These are phyloP conservation scores for Jackrogersella multiformis DNA, from an alignment of 495 filamentous ascomycete genomes.

Conservation along the genomic window DNA sequence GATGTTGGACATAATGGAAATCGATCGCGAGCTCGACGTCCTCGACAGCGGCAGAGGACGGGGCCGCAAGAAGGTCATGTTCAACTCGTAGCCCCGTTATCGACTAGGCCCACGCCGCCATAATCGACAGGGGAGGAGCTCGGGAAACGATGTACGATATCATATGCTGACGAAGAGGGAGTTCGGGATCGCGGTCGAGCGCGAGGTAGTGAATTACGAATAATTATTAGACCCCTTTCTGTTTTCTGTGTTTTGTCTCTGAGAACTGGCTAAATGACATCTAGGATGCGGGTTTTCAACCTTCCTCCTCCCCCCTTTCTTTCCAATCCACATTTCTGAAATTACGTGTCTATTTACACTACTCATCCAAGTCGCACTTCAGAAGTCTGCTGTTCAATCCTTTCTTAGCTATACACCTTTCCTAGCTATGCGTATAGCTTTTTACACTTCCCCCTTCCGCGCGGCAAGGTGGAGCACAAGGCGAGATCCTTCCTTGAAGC, in stretches of 20 bases:
- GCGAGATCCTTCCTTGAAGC: conserved; percentile 71
- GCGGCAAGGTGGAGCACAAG: conserved; percentile 71
- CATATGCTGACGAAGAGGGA: conserved; percentile 31
- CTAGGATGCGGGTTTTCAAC: neutral
- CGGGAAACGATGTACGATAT: conserved; percentile 51
- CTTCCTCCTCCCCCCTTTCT: neutral
- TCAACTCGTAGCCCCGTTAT: conserved; percentile 45
- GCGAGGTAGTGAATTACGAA: conserved; percentile 18
- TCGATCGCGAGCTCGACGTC: conserved; percentile 61
- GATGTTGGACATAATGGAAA: conserved; percentile 65
- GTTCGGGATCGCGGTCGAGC: conserved; percentile 19
- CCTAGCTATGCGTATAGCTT: too few species aligned
- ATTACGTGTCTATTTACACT: neutral
- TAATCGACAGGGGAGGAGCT: neutral
- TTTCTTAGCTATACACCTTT: neutral
- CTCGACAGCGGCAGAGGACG: conserved; percentile 55
- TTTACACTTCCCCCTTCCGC: conserved; percentile 54
- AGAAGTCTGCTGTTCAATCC: neutral
- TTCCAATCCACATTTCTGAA: neutral
- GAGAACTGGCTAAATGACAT: neutral
- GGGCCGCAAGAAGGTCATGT: conserved; percentile 60
- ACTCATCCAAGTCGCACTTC: neutral
- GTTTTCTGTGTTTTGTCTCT: conserved; percentile 1
- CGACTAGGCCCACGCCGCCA: neutral
- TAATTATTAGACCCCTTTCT: conserved; percentile 25